A percentile compares a stretch with the other conserved stretches of the same genome.
phyloP scores from a whole-genome alignment of 2,329 filamentous ascomycete genomes.

The Phaeosphaeriaceae sp. region DNA sequence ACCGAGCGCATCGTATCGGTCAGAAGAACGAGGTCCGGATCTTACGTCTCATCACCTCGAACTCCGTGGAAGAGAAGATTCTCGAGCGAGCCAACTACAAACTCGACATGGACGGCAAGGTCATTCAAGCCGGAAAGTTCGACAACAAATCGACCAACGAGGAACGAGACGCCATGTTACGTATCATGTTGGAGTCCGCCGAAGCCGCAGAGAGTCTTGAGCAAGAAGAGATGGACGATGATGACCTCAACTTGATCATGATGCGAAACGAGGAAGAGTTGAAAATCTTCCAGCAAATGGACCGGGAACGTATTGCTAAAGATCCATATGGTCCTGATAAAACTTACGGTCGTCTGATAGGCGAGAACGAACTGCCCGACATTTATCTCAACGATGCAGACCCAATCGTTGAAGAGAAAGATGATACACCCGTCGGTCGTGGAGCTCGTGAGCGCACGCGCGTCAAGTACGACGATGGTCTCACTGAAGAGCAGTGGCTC shows the following conservation, averaged over 20 bases:
- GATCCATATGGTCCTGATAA: constrained; percentile 77
- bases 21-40: constrained; percentile 99
- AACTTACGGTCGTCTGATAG: constrained; percentile 79
- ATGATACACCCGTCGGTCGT: constrained; percentile 77
- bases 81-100: constrained; percentile 96
- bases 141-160: constrained; percentile 99
- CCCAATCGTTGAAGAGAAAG: constrained; percentile 78
- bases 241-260: constrained; percentile 94
- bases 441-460: constrained; percentile 94
- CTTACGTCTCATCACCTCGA: constrained; percentile 91
- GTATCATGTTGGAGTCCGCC: constrained; percentile 86
- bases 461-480: constrained; percentile 94
- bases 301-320: constrained; percentile 73
- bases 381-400: constrained; percentile 91
- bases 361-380: constrained; percentile 87
- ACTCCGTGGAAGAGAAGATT: constrained; percentile 98
- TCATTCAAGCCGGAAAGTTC: constrained; percentile 98
- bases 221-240: constrained; percentile 97
- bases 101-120: constrained; percentile 98
- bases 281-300: constrained; percentile 78
- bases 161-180: constrained; percentile 94
- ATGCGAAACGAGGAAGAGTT: constrained; percentile 87
- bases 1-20: constrained; percentile 99
- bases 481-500: constrained; percentile 98
- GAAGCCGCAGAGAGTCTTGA: constrained; percentile 75